Conservation (phyloP, 441 rosid species). For the Pelargonium fulgidum region DNA sequence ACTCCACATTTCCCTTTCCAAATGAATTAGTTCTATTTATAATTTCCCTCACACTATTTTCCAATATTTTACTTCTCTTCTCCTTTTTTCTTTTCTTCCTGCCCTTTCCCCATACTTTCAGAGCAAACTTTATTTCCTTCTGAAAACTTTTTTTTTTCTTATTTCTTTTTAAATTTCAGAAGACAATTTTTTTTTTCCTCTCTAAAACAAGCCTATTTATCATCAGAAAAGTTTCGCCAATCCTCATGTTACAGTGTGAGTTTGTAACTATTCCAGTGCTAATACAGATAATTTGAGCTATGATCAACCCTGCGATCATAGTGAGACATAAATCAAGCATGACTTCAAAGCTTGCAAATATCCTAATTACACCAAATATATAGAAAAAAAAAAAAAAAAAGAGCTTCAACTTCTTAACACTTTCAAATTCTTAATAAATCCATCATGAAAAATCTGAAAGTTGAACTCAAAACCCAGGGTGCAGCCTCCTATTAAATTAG, state of each 20-base stretch:
- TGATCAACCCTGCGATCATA: constrained; percentile 7
- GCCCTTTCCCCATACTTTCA: constrained; percentile 7
- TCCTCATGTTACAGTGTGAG: background rate
- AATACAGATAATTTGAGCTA: constrained; percentile 3
- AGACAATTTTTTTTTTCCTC: background rate
- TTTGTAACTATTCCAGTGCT: constrained; percentile 2
- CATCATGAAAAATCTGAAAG: background rate
- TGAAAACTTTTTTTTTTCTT: background rate
- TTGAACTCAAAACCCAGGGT: background rate
- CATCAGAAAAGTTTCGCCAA: background rate
- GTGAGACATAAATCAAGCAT: constrained; percentile 14
- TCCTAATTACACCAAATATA: background rate
- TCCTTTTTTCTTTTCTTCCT: background rate
- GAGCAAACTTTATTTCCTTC: too few species aligned
- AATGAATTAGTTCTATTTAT: background rate
- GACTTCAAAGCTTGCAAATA: constrained; percentile 6
- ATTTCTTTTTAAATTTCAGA: background rate
- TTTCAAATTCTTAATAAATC: background rate
- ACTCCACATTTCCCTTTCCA: background rate
- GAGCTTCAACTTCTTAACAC: background rate
- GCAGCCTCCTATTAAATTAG: background rate
- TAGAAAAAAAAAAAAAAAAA: background rate
- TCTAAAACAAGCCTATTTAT: background rate
- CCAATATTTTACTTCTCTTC: constrained; percentile 6
- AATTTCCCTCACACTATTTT: background rate